Conservation (phyloP, 257 asterid species). For the Solanum tacnaense region DNA sequence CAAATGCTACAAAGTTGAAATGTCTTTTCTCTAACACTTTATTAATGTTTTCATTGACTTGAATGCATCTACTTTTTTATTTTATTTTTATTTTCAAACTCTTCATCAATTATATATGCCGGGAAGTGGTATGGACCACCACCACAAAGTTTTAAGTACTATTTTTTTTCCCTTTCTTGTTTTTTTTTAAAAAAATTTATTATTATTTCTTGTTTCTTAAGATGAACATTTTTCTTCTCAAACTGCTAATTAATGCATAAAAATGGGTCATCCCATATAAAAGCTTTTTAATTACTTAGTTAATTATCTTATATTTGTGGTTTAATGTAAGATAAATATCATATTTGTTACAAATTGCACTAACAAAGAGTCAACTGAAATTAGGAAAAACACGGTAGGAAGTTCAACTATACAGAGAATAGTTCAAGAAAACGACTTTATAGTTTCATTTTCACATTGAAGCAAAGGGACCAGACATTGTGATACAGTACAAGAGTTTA, state of each 20-base stretch:
- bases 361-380: background rate
- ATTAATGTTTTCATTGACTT: conserved; percentile 9
- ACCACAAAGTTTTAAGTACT: background rate
- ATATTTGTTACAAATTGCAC: background rate
- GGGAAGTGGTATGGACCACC: background rate
- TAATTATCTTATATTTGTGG: background rate
- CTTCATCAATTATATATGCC: background rate
- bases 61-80: background rate
- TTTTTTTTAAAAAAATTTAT: background rate
- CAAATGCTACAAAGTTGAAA: background rate
- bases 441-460: background rate
- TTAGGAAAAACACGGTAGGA: background rate
- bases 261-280: background rate
- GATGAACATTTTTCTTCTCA: background rate
- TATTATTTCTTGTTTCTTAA: background rate
- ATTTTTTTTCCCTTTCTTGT: background rate
- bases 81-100: background rate
- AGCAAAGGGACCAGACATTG: background rate
- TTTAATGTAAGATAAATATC: background rate
- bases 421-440: background rate
- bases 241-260: background rate
- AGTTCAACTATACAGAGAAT: background rate
- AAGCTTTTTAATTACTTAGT: background rate
- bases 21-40: background rate
- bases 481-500: background rate